These are phyloP conservation scores for Microcos paniculata DNA, from an alignment of 345 rosid genomes.

Conservation along the genomic window DNA sequence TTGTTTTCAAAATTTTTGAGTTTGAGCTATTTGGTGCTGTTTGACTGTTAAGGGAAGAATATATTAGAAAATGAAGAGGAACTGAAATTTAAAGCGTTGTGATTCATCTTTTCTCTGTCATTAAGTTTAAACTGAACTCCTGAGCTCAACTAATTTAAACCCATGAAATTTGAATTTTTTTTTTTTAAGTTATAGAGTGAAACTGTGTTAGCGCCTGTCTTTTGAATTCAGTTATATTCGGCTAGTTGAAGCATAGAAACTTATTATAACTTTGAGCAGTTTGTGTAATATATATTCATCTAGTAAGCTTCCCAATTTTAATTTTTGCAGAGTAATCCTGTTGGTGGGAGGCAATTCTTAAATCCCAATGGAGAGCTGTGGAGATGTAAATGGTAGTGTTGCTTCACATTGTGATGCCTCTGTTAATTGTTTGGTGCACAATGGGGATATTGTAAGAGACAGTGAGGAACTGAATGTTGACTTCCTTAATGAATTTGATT, in stretches of 20 bases:
- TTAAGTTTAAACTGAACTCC: background rate
- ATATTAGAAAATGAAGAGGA: background rate
- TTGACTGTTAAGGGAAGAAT: background rate
- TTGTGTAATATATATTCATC: background rate
- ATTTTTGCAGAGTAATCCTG: constrained; percentile 1
- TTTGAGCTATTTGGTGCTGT: background rate
- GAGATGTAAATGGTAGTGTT: constrained; percentile 26
- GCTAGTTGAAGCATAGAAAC: background rate
- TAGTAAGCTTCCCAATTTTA: background rate
- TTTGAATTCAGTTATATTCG: constrained; percentile 5
- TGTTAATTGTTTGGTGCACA: constrained; percentile 7
- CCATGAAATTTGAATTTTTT: background rate
- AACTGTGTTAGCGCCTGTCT: background rate
- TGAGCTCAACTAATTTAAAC: background rate
- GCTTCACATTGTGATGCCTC: constrained; percentile 19
- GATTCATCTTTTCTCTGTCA: background rate
- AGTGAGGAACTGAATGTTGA: constrained; percentile 42
- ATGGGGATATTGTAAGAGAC: constrained; percentile 33
- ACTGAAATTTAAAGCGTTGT: background rate
- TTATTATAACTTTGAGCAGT: background rate
- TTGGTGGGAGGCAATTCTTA: constrained; percentile 12
- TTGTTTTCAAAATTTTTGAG: background rate
- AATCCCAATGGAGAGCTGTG: constrained; percentile 32
- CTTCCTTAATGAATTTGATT: constrained; percentile 59
- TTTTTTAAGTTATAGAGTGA: background rate